Percentiles rank a stretch among this genome's conserved stretches.
These are phyloP conservation scores for Globisporangium sylvaticum DNA, from an alignment of 352 stramenopile genomes.

Conservation along the genomic window DNA sequence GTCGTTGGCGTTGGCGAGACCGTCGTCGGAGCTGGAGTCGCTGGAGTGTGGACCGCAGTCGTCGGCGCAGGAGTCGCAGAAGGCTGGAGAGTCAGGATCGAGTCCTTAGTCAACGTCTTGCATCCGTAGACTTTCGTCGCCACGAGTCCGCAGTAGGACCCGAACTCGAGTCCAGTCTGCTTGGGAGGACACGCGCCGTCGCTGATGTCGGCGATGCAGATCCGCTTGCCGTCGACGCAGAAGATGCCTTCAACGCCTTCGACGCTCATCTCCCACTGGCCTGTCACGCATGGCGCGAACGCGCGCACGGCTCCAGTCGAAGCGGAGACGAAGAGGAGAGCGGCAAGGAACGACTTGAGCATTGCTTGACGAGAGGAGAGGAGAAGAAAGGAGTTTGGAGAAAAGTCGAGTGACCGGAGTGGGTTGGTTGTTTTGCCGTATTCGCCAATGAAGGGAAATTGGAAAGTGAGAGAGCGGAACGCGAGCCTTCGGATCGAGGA, in stretches of 20 bases:
- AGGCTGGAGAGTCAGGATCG: not conserved
- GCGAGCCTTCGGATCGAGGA: not conserved
- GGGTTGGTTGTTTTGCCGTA: not conserved
- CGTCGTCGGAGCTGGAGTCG: not conserved
- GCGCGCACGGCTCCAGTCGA: not conserved
- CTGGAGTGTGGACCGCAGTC: not conserved
- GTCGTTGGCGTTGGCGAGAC: too few relatives aligned
- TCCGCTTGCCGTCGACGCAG: conserved; percentile 12
- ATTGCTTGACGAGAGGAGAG: not conserved
- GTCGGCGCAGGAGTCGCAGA: conserved; percentile 1
- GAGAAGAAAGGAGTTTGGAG: not conserved
- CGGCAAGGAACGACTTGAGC: conserved; percentile 10
- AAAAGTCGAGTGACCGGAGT: not conserved
- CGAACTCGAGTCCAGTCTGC: conserved; percentile 15
- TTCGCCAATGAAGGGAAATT: not conserved
- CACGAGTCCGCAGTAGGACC: conserved; percentile 20
- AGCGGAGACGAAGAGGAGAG: conserved; percentile 6
- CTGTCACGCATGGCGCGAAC: conserved; percentile 4
- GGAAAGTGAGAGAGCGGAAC: not conserved
- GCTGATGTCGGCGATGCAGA: conserved; percentile 15
- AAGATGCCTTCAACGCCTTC: conserved; percentile 19
- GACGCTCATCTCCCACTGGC: conserved; percentile 15
- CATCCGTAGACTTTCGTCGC: conserved; percentile 18
- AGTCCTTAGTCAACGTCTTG: conserved; percentile 11
- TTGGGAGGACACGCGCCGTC: conserved; percentile 11